Conservation (phyloP, 2,329 filamentous ascomycete genomes). For the Diaporthe velutina region DNA sequence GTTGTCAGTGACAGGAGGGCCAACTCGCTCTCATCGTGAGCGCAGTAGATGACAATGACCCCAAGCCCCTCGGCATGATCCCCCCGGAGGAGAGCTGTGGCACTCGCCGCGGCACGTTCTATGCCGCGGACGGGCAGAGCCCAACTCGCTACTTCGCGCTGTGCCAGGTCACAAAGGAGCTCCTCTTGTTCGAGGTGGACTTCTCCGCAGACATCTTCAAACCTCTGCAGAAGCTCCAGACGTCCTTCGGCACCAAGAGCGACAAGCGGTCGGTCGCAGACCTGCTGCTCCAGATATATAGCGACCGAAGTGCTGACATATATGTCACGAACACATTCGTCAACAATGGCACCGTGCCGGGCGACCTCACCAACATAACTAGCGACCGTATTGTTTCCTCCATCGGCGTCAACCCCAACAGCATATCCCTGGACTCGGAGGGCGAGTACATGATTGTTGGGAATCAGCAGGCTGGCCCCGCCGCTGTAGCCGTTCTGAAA, state of each 20-base stretch:
- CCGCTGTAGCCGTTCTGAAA: constrained; percentile 55
- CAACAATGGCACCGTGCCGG: constrained; percentile 42
- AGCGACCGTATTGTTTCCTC: constrained; percentile 50
- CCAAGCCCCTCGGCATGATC: constrained; percentile 49
- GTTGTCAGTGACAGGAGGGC: constrained; percentile 62
- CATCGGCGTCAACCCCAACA: constrained; percentile 56
- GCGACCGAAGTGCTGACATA: constrained; percentile 49
- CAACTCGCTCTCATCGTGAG: constrained; percentile 61
- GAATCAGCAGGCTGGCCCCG: constrained; percentile 56
- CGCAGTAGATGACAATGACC: constrained; percentile 53
- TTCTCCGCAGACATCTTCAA: constrained; percentile 50
- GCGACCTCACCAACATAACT: constrained; percentile 46
- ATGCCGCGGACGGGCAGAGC: constrained; percentile 46
- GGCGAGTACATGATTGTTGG: constrained; percentile 55
- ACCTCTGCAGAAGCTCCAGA: constrained; percentile 53
- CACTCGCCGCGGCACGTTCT: constrained; percentile 64
- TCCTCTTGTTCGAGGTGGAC: constrained; percentile 57
- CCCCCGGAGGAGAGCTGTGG: constrained; percentile 56
- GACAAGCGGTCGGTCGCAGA: constrained; percentile 54
- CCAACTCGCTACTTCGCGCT: constrained; percentile 62
- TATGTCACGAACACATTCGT: constrained; percentile 65
- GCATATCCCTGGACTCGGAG: constrained; percentile 57
- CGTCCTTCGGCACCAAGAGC: constrained; percentile 52
- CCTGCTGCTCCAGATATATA: constrained; percentile 52
- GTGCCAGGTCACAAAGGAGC: constrained; percentile 59